phyloP scores from a whole-genome alignment of 2,329 filamentous ascomycete genomes.

The Cadophora sp. region DNA sequence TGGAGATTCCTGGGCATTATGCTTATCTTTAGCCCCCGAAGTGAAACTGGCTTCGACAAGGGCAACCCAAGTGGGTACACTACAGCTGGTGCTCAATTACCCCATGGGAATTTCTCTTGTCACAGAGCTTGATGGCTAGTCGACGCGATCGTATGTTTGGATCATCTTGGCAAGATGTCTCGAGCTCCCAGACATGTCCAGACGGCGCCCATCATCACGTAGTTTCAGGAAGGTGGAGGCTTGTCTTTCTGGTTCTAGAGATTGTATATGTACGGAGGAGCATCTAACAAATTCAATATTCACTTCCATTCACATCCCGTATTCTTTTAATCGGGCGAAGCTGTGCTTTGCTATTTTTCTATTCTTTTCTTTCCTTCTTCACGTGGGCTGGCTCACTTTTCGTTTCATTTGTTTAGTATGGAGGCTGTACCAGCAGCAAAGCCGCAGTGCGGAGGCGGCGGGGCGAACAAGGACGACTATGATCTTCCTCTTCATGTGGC shows the following conservation, averaged over 20 bases:
- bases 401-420: background rate
- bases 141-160: constrained; percentile 11
- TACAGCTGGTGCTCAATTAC: background rate
- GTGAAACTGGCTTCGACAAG: constrained; percentile 4
- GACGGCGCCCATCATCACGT: background rate
- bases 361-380: background rate
- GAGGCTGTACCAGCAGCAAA: constrained; percentile 10
- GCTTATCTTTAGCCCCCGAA: constrained; percentile 11
- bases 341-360: constrained; percentile 18
- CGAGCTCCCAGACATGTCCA: constrained; percentile 10
- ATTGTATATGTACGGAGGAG: constrained; percentile 11
- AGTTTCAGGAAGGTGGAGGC: constrained; percentile 16
- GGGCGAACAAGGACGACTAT: constrained; percentile 51
- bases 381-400: constrained; percentile 9
- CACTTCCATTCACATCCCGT: background rate
- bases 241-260: constrained; percentile 5
- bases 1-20: background rate
- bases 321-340: constrained; percentile 13
- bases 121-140: background rate
- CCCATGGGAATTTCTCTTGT: constrained; percentile 16
- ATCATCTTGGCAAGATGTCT: constrained; percentile 2
- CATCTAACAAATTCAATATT: background rate
- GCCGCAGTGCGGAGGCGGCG: constrained; percentile 31
- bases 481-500: constrained; percentile 72
- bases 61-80: background rate